Percentiles rank a stretch among this genome's conserved stretches.
phyloP scores from a whole-genome alignment of 2,329 filamentous ascomycete genomes.

The Trichoderma atrobrunneum region DNA sequence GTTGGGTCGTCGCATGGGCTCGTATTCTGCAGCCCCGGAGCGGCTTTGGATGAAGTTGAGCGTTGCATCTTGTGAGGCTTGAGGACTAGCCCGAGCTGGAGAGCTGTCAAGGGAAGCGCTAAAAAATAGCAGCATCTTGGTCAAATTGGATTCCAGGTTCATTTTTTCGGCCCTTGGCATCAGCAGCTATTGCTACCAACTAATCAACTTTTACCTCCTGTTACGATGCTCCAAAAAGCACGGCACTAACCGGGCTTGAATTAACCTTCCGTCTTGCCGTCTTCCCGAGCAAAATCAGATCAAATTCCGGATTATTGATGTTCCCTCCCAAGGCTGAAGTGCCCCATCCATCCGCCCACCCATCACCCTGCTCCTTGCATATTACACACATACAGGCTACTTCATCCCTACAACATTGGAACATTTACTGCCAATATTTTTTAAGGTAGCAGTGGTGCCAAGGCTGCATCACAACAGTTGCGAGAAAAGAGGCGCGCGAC shows the following conservation, averaged over 20 bases:
- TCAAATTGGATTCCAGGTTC: neutral
- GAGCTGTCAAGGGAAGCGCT: neutral
- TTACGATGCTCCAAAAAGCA: neutral
- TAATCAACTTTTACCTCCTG: neutral
- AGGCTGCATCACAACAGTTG: neutral
- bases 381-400: neutral
- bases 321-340: neutral
- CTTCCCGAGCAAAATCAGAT: neutral
- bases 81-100: neutral
- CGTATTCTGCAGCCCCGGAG: neutral
- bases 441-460: neutral
- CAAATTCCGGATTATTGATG: slow-evolving; percentile 1
- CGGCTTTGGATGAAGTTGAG: neutral
- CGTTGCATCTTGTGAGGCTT: neutral
- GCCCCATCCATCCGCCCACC: neutral
- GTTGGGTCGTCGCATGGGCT: slow-evolving; percentile 8
- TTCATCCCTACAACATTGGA: neutral
- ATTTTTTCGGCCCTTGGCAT: neutral
- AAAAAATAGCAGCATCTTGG: neutral
- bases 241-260: neutral
- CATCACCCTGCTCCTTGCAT: slow-evolving; percentile 7
- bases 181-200: neutral
- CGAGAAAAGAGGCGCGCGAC: neutral
- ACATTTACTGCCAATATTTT: neutral
- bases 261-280: neutral